These are phyloP conservation scores for Leishmania mexicana DNA, from an alignment of 208 protist genomes.

Conservation along the genomic window DNA sequence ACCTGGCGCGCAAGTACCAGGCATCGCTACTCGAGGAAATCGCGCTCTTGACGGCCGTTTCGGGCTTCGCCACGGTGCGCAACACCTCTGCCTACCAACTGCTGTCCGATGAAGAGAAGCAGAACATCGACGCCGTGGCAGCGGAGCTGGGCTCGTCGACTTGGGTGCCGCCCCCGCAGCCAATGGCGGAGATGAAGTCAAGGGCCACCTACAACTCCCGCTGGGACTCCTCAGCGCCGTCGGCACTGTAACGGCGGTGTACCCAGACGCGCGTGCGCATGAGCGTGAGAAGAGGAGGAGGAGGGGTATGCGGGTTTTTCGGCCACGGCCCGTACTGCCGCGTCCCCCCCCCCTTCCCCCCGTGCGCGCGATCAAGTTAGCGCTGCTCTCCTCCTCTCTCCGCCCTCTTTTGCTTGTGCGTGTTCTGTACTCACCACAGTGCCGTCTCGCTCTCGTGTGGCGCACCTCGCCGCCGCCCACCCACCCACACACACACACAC, in stretches of 20 bases:
- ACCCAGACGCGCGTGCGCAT: background rate
- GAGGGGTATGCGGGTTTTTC: background rate
- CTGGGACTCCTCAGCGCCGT: constrained; percentile 33
- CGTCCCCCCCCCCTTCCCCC: too few species aligned
- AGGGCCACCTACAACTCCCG: constrained; percentile 48
- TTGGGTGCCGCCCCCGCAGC: constrained; percentile 67
- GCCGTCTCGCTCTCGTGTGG: background rate
- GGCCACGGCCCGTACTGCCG: background rate
- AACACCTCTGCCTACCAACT: constrained; percentile 44
- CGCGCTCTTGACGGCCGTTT: constrained; percentile 69
- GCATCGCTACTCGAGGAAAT: constrained; percentile 80
- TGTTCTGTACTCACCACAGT: background rate
- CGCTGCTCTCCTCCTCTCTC: background rate
- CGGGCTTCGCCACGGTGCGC: constrained; percentile 64
- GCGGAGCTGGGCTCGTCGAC: constrained; percentile 57
- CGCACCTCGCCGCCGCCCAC: too few species aligned
- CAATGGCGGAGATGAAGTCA: constrained; percentile 52
- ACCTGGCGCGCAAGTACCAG: constrained; percentile 63
- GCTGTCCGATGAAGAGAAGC: constrained; percentile 51
- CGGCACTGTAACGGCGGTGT: background rate
- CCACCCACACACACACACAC: background rate
- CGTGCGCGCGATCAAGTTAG: background rate
- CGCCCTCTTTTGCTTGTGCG: background rate
- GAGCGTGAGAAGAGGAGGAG: background rate
- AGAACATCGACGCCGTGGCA: constrained; percentile 66